Evolutionary conservation across 257 asterid genomes (phyloP).

Genomic region (Perilla frutescens): DNA sequence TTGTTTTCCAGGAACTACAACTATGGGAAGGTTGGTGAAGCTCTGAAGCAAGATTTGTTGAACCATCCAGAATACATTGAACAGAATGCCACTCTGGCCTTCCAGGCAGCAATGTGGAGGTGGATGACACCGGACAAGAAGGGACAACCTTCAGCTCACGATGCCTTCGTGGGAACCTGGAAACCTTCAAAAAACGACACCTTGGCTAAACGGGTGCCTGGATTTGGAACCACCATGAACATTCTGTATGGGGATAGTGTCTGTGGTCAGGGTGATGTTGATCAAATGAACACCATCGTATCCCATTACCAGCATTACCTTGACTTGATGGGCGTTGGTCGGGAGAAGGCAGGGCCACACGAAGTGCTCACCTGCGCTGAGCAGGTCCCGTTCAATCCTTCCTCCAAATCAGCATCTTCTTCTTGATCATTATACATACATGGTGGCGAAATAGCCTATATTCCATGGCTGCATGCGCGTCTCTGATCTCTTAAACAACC

Average conservation of each 20-base stretch:
- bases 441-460: background rate
- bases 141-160: slow-evolving; percentile 84
- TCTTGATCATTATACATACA: slow-evolving; percentile 40
- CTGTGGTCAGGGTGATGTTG: slow-evolving; percentile 86
- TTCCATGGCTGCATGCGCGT: background rate
- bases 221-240: slow-evolving; percentile 92
- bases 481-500: slow-evolving; percentile 17
- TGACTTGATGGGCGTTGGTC: slow-evolving; percentile 79
- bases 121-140: slow-evolving; percentile 84
- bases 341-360: slow-evolving; percentile 79
- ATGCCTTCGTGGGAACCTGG: slow-evolving; percentile 77
- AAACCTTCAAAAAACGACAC: slow-evolving; percentile 93
- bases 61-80: slow-evolving; percentile 92
- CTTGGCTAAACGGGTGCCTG: slow-evolving; percentile 64
- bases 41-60: slow-evolving; percentile 69
- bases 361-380: slow-evolving; percentile 77
- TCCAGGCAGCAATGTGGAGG: slow-evolving; percentile 76
- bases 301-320: slow-evolving; percentile 78
- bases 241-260: slow-evolving; percentile 67
- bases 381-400: slow-evolving; percentile 63
- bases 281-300: slow-evolving; percentile 66
- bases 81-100: slow-evolving; percentile 91
- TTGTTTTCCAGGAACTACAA: slow-evolving; percentile 64
- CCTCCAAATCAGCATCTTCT: slow-evolving; percentile 45
- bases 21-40: slow-evolving; percentile 70